phyloP scores from a whole-genome alignment of 2,329 filamentous ascomycete genomes.

The Kalaharituber pfeilii region DNA sequence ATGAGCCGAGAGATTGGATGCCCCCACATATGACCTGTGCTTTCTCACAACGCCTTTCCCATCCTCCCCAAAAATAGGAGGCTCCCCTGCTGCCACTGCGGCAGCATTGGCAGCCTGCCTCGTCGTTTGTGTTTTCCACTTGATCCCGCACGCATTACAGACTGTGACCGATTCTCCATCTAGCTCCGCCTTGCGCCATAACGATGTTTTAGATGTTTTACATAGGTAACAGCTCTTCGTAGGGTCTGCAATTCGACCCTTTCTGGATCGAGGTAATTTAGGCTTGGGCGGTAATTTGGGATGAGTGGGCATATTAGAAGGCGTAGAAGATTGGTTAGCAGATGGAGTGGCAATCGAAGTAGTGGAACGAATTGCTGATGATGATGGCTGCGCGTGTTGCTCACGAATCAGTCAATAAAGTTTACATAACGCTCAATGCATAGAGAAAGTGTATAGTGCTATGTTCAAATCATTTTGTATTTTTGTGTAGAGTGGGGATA shows the following conservation, averaged over 20 bases:
- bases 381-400: not conserved
- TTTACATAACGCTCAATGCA: not conserved
- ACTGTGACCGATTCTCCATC: conserved; percentile 21
- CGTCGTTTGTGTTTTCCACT: conserved; percentile 20
- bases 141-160: conserved; percentile 23
- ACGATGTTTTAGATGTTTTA: conserved; percentile 21
- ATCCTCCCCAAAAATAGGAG: not conserved
- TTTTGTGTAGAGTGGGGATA: conserved; percentile 2
- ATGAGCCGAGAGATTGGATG: not conserved
- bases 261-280: conserved; percentile 21
- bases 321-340: not conserved
- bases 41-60: not conserved
- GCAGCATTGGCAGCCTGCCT: conserved; percentile 1
- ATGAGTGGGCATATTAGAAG: not conserved
- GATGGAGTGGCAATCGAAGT: not conserved
- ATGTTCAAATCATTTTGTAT: conserved; percentile 6
- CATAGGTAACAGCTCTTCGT: conserved; percentile 23
- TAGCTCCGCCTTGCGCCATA: conserved; percentile 23
- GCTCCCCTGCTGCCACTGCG: not conserved
- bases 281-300: conserved; percentile 11
- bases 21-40: not conserved
- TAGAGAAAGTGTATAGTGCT: not conserved
- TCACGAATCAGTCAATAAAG: not conserved
- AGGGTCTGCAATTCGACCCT: conserved; percentile 22
- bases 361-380: not conserved